Conservation (phyloP, 768 basidiomycete species). For the Macrolepiota fuliginosa region DNA sequence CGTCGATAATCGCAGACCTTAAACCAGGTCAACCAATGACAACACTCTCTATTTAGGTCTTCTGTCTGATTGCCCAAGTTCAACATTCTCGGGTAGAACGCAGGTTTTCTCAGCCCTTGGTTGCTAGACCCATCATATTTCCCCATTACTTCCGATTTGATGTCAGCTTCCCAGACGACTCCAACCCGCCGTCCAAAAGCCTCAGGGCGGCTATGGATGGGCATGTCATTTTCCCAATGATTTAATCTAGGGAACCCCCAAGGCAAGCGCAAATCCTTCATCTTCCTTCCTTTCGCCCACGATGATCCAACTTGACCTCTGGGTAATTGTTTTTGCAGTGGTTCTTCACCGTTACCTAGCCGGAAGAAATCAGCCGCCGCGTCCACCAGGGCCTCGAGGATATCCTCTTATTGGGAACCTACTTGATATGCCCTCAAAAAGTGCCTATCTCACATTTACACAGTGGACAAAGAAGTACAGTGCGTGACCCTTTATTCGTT, state of each 20-base stretch:
- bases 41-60: neutral
- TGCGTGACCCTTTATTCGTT: neutral
- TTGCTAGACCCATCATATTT: neutral
- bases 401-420: slow-evolving; percentile 12
- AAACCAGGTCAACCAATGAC: neutral
- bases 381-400: slow-evolving; percentile 10
- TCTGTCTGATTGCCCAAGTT: neutral
- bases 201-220: neutral
- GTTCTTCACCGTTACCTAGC: neutral
- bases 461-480: slow-evolving; percentile 14
- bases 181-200: neutral
- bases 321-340: neutral
- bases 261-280: neutral
- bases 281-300: neutral
- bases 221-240: neutral
- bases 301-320: slow-evolving; percentile 5
- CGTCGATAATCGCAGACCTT: neutral
- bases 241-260: neutral
- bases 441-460: slow-evolving; percentile 1
- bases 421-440: slow-evolving; percentile 11
- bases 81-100: neutral
- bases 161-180: neutral
- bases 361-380: neutral
- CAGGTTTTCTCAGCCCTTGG: neutral
- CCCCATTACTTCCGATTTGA: slow-evolving; percentile 1